Evolutionary conservation across 2,329 filamentous ascomycete species (phyloP), one percentile per base, ranked within the genome.

Genomic region (Colletotrichum gloeosporioides): DNA sequence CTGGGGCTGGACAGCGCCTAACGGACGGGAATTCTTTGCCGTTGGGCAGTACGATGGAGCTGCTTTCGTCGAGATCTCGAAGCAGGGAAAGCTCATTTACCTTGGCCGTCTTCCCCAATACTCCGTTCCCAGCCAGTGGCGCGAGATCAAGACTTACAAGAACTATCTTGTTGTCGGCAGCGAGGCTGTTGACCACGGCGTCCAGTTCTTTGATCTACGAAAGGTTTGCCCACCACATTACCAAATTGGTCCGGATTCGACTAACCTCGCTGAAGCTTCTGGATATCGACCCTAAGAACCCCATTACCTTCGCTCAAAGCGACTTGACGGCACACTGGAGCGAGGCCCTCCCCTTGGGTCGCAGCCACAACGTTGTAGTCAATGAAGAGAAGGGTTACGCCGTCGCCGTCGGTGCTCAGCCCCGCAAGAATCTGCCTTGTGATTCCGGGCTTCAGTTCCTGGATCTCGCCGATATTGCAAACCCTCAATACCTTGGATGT

Each of bases 171-270:
- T 84, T 25, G 82, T 84, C n/a, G 83, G 83, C 31, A 82, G 80
- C 69, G 83, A 84, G 78, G 87, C 88, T 3, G 78, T 79, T n/a
- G 80, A 83, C 57, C 90, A 92, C 78, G 88, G 89, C 25, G 86
- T 92, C 36, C 90, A 92, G 80, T 88, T 92, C 79, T 92, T 92
- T 77, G 90, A 92, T 79, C 86, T 91, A 87, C 88, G 84, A 78
- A 91, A 88, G 69, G 74, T 76, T 9, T 63, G 44, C 18, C 4
- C 4, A 34, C 4, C 9, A 15, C 1, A 1, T 49, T 29, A 49
- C 9, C 7, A 4, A 13, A 8, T 10, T n/a, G 13, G 15, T 22
- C 59, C 8, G 16, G 1, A 4, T 6, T 18, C 3, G 15, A 15
- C 66, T 74, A 13, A 74, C 25, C n/a, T 13, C 6, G 8, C 18